Evolutionary conservation across 2,329 filamentous ascomycete genomes (phyloP).

Genomic region (Cadophora malorum): DNA sequence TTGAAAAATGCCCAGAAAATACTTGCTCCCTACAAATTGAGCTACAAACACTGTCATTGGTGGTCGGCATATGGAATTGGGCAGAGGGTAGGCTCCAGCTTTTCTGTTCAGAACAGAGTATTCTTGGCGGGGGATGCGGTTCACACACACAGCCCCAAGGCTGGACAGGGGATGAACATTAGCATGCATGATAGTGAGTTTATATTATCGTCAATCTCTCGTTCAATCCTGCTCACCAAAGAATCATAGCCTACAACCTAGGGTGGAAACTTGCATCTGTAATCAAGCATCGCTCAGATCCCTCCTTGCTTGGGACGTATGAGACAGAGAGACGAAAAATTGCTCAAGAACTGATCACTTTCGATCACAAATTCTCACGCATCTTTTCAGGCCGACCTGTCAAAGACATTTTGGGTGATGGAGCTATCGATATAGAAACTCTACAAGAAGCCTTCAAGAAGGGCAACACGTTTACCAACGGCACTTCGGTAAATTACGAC

Average conservation of each 20-base stretch:
- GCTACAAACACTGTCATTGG: constrained; percentile 67
- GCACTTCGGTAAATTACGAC: too few relatives aligned
- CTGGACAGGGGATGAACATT: constrained; percentile 65
- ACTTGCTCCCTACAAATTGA: constrained; percentile 69
- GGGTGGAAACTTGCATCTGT: constrained; percentile 60
- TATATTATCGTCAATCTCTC: too few relatives aligned
- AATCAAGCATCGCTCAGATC: constrained; percentile 49
- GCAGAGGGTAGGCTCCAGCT: constrained; percentile 63
- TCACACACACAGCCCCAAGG: constrained; percentile 66
- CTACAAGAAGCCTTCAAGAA: too few relatives aligned
- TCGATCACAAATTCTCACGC: constrained; percentile 64
- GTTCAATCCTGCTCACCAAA: too few relatives aligned
- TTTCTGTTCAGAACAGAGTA: constrained; percentile 48
- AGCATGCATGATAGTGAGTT: constrained; percentile 60
- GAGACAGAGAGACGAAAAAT: constrained; percentile 64
- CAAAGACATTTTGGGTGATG: constrained; percentile 46
- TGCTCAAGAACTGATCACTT: constrained; percentile 70
- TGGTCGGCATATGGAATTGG: constrained; percentile 66
- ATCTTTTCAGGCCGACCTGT: constrained; percentile 62
- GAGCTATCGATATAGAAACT: constrained; percentile 64
- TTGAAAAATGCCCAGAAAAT: constrained; percentile 68
- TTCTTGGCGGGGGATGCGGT: constrained; percentile 59
- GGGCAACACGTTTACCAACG: too few relatives aligned
- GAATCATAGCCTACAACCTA: constrained; percentile 56
- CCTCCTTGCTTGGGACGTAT: constrained; percentile 63